Evolutionary conservation across 1,284 basidiomycete species (phyloP).

Genomic region (Apiotrichum brassicae): DNA sequence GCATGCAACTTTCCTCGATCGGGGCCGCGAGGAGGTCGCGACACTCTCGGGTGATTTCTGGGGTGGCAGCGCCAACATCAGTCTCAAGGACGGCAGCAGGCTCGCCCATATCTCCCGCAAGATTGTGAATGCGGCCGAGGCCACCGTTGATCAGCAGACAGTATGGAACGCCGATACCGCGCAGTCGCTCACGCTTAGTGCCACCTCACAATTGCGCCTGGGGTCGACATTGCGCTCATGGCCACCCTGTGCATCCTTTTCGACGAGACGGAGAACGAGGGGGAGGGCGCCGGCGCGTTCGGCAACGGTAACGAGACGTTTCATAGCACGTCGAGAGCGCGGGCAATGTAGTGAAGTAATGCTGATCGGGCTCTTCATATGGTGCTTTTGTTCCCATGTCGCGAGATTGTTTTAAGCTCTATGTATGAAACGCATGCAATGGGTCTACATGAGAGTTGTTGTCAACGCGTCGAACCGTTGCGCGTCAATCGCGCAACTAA

Average conservation of each 20-base stretch:
- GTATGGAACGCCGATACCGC: neutral
- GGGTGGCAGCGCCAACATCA: constrained; percentile 8
- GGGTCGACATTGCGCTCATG: constrained; percentile 14
- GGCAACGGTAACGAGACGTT: too few species aligned
- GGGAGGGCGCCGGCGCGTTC: neutral
- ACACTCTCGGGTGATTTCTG: constrained; percentile 3
- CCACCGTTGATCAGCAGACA: constrained; percentile 3
- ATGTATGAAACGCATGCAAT: too few species aligned
- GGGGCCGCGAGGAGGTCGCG: neutral
- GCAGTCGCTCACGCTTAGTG: constrained; percentile 1
- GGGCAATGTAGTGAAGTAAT: too few species aligned
- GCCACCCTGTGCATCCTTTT: constrained; percentile 10
- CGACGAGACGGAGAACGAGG: constrained; percentile 12
- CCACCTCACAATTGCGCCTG: constrained; percentile 9
- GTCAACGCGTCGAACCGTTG: too few species aligned
- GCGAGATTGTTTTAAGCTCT: too few species aligned
- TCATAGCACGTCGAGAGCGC: too few species aligned
- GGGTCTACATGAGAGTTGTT: too few species aligned
- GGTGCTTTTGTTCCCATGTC: too few species aligned
- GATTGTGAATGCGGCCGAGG: constrained; percentile 1
- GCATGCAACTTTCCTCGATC: neutral
- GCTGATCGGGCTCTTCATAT: too few species aligned
- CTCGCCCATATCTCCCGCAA: constrained; percentile 7
- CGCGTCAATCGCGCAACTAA: too few species aligned
- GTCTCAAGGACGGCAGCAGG: constrained; percentile 2